Percentiles rank a stretch among this genome's conserved stretches.
These are phyloP conservation scores for Xylaria hypoxylon DNA, from an alignment of 2,329 filamentous ascomycete genomes.

Conservation along the genomic window DNA sequence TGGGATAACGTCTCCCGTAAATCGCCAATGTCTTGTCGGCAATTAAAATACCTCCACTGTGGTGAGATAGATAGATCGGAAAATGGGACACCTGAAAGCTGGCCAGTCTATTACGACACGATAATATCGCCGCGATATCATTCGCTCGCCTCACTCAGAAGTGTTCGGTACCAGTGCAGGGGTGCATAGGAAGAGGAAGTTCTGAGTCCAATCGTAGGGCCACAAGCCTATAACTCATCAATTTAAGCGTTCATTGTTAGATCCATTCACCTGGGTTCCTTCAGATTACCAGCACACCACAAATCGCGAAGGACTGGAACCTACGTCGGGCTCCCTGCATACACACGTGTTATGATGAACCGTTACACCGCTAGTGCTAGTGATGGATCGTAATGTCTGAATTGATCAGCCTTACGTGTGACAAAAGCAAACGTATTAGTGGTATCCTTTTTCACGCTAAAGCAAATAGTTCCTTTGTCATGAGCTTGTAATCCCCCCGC, in stretches of 20 bases:
- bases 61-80: neutral
- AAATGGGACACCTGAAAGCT: slow-evolving; percentile 5
- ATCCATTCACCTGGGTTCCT: slow-evolving; percentile 44
- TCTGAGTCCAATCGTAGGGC: slow-evolving; percentile 22
- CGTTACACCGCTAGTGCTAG: slow-evolving; percentile 25
- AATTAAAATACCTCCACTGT: slow-evolving; percentile 38
- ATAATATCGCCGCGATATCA: slow-evolving; percentile 31
- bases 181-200: slow-evolving; percentile 31
- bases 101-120: neutral
- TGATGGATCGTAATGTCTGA: slow-evolving; percentile 14
- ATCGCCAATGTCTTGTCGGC: slow-evolving; percentile 39
- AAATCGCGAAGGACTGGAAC: slow-evolving; percentile 14
- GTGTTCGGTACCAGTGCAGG: slow-evolving; percentile 41
- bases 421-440: slow-evolving; percentile 19
- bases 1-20: slow-evolving; percentile 12
- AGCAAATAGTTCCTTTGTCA: slow-evolving; percentile 9
- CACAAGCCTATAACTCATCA: slow-evolving; percentile 19
- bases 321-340: slow-evolving; percentile 24
- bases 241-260: slow-evolving; percentile 34
- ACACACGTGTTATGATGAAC: slow-evolving; percentile 29
- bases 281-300: slow-evolving; percentile 25
- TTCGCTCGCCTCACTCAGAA: slow-evolving; percentile 19
- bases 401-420: slow-evolving; percentile 25
- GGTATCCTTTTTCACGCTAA: slow-evolving; percentile 33
- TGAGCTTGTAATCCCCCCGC: slow-evolving; percentile 8